Evolutionary conservation across 2,329 filamentous ascomycete species (phyloP).

Genomic region (Botrytis aclada): DNA sequence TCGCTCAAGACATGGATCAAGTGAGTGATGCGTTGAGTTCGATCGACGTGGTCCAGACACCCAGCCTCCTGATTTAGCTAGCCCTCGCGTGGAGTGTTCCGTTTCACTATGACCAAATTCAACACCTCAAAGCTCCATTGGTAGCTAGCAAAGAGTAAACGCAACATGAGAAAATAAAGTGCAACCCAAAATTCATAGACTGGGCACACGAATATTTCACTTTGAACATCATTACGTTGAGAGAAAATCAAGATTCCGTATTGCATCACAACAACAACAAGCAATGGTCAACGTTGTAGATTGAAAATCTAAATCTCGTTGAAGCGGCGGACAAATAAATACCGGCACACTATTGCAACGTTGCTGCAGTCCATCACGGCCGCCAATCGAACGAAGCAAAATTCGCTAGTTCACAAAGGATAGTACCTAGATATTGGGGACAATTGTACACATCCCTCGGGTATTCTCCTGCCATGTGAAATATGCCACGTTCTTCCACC

Average conservation of each 20-base stretch:
- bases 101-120: neutral
- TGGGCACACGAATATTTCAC: conserved; percentile 6
- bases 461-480: conserved; percentile 13
- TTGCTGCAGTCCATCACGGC: conserved; percentile 16
- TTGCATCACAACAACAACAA: conserved; percentile 9
- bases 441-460: conserved; percentile 10
- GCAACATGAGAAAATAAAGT: neutral
- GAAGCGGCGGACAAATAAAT: conserved; percentile 7
- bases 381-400: conserved; percentile 3
- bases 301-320: neutral
- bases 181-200: neutral
- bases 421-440: conserved; percentile 3
- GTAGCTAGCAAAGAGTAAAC: neutral
- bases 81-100: neutral
- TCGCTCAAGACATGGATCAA: conserved; percentile 4
- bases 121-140: neutral
- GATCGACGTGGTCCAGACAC: conserved; percentile 18
- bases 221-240: neutral
- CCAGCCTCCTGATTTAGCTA: conserved; percentile 7
- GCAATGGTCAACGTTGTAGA: neutral
- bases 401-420: neutral
- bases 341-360: conserved; percentile 16
- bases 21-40: neutral
- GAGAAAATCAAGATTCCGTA: neutral
- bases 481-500: conserved; percentile 9